Evolutionary conservation across 2,329 filamentous ascomycete species (phyloP).

Genomic region (Tolypocladium guangdongense): DNA sequence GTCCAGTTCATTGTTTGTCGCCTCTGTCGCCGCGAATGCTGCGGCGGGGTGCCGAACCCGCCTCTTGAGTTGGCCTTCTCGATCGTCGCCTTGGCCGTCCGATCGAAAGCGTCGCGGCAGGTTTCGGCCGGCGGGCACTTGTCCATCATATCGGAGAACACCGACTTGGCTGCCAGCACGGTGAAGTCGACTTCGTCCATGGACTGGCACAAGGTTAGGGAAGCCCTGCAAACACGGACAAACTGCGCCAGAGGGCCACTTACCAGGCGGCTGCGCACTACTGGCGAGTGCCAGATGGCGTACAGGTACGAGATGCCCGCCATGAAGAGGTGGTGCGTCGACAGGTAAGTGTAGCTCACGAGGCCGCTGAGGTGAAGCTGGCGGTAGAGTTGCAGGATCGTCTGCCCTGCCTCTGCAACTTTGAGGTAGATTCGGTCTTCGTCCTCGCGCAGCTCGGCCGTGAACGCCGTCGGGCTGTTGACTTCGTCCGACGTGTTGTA

Average conservation of each 20-base stretch:
- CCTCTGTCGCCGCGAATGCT: conserved; percentile 15
- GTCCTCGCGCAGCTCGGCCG: conserved; percentile 60
- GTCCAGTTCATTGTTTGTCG: conserved; percentile 20
- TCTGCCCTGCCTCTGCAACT: conserved; percentile 89
- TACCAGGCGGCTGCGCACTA: conserved; percentile 77
- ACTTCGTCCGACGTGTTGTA: conserved; percentile 55
- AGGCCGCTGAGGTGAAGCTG: conserved; percentile 79
- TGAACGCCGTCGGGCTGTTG: conserved; percentile 50
- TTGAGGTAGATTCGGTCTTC: conserved; percentile 90
- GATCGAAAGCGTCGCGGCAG: conserved; percentile 86
- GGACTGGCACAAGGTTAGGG: conserved; percentile 35
- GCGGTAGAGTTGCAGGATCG: conserved; percentile 80
- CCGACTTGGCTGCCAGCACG: conserved; percentile 83
- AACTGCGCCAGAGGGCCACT: conserved; percentile 20
- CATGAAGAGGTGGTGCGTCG: conserved; percentile 95
- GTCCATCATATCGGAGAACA: conserved; percentile 81
- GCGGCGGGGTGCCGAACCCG: conserved; percentile 51
- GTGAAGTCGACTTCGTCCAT: conserved; percentile 98
- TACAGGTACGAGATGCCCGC: conserved; percentile 93
- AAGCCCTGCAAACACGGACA: neutral
- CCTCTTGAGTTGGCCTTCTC: conserved; percentile 88
- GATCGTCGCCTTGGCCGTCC: conserved; percentile 90
- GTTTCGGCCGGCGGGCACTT: conserved; percentile 93
- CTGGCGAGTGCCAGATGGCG: conserved; percentile 90
- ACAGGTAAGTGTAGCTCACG: conserved; percentile 92